A percentile compares a stretch with the other conserved stretches of the same genome.
phyloP scores from a whole-genome alignment of 306 rosid species.

The Quercus rubra region DNA sequence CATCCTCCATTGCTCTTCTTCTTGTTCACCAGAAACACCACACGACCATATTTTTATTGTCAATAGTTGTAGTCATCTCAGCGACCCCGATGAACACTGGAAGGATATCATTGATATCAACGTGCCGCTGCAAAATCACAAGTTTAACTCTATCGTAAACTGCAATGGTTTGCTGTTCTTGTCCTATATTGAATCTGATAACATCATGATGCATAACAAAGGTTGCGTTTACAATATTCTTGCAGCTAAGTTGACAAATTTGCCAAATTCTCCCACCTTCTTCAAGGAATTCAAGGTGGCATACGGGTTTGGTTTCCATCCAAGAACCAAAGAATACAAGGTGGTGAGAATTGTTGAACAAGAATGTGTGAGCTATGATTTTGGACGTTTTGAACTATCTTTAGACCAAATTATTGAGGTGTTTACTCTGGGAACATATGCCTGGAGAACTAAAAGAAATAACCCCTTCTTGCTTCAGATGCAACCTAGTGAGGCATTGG shows the following conservation, averaged over 20 bases:
- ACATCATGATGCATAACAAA: not conserved
- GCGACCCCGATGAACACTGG: not conserved
- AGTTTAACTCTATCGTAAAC: not conserved
- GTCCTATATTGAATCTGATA: not conserved
- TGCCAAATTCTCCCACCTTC: no score
- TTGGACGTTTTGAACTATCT: no score
- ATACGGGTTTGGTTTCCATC: no score
- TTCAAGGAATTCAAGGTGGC: no score
- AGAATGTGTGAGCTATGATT: no score
- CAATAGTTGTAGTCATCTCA: not conserved
- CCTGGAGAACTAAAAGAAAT: no score
- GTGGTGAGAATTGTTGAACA: no score
- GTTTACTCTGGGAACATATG: no score
- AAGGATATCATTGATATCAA: not conserved
- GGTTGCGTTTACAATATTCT: not conserved
- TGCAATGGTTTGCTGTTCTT: not conserved
- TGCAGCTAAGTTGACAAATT: not conserved
- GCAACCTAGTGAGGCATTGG: no score
- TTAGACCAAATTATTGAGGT: no score
- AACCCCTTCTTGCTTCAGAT: no score
- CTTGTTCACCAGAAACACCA: not conserved
- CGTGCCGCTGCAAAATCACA: not conserved
- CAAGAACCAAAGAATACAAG: no score
- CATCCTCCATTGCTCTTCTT: not conserved
- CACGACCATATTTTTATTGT: not conserved